These are phyloP conservation scores for Lodderomyces metapsilosis DNA, from an alignment of 1,139 yeast species.

Conservation along the genomic window DNA sequence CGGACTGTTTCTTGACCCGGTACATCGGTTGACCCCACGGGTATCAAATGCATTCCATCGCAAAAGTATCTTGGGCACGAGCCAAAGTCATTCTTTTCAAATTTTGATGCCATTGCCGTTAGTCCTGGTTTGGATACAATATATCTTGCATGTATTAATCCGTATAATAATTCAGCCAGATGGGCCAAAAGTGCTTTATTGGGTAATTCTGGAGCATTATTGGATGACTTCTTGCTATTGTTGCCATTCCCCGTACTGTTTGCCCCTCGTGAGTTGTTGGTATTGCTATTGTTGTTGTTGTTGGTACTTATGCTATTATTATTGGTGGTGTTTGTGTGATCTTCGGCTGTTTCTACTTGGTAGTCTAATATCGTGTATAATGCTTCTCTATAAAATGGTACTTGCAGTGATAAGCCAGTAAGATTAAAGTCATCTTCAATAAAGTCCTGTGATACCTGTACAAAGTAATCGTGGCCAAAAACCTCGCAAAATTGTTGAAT, in stretches of 20 bases:
- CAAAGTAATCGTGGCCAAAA: slow-evolving; percentile 91
- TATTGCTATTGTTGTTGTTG: slow-evolving; percentile 6
- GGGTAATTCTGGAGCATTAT: slow-evolving; percentile 45
- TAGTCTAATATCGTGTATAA: slow-evolving; percentile 75
- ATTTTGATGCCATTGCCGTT: slow-evolving; percentile 93
- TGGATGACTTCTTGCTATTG: slow-evolving; percentile 7
- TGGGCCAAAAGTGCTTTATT: slow-evolving; percentile 78
- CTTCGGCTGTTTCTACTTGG: slow-evolving; percentile 79
- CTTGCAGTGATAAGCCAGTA: slow-evolving; percentile 82
- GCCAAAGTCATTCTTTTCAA: slow-evolving; percentile 87
- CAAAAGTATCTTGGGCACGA: slow-evolving; percentile 88
- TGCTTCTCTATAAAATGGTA: slow-evolving; percentile 91
- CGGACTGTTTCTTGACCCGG: slow-evolving; percentile 92
- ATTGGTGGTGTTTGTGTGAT: slow-evolving; percentile 17
- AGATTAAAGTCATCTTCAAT: slow-evolving; percentile 95
- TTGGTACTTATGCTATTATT: slow-evolving; percentile 7
- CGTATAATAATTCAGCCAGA: slow-evolving; percentile 88
- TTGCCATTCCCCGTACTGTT: slow-evolving; percentile 8
- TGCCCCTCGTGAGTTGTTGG: slow-evolving; percentile 2
- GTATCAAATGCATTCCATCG: slow-evolving; percentile 88
- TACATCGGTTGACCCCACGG: slow-evolving; percentile 87
- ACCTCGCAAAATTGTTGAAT: slow-evolving; percentile 82
- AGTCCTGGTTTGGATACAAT: slow-evolving; percentile 88
- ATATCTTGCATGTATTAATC: slow-evolving; percentile 90
- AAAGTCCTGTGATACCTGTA: slow-evolving; percentile 88